A percentile compares a stretch with the other conserved stretches of the same genome.
These are phyloP conservation scores for Bipolaris gigantea DNA, from an alignment of 2,329 filamentous ascomycete genomes.

Conservation along the genomic window DNA sequence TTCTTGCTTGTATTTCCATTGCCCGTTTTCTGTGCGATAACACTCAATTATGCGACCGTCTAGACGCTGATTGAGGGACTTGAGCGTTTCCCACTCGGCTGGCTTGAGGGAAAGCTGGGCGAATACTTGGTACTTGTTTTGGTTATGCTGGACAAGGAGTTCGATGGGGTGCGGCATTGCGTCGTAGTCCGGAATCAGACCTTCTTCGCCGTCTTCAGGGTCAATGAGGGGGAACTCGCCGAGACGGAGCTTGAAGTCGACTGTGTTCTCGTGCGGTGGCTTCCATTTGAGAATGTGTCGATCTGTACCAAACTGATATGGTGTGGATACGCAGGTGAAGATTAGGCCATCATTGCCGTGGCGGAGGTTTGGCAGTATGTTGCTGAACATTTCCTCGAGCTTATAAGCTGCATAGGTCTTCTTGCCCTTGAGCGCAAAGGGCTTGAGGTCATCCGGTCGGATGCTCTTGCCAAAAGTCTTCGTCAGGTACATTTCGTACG, in stretches of 20 bases:
- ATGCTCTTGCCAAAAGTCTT: constrained; percentile 55
- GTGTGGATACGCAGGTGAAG: constrained; percentile 88
- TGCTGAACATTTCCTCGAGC: constrained; percentile 75
- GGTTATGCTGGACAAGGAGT: constrained; percentile 70
- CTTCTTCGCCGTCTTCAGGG: constrained; percentile 69
- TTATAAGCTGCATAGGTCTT: constrained; percentile 86
- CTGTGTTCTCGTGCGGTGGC: constrained; percentile 88
- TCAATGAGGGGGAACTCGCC: constrained; percentile 70
- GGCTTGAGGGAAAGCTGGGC: constrained; percentile 67
- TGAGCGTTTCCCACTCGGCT: constrained; percentile 82
- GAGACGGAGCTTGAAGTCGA: constrained; percentile 84
- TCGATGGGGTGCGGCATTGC: constrained; percentile 68
- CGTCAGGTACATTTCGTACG: constrained; percentile 64
- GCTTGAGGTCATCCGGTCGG: constrained; percentile 54
- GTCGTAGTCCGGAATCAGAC: constrained; percentile 74
- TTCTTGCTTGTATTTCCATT: constrained; percentile 73
- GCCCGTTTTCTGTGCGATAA: constrained; percentile 70
- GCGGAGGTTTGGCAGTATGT: constrained; percentile 78
- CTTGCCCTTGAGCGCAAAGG: constrained; percentile 84
- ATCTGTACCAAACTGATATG: constrained; percentile 90
- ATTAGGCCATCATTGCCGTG: constrained; percentile 97
- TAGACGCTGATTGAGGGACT: constrained; percentile 72
- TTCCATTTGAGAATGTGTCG: constrained; percentile 98
- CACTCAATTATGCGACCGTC: constrained; percentile 90
- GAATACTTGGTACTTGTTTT: constrained; percentile 66